A percentile compares a stretch with the other conserved stretches of the same genome.
Evolutionary conservation across 2,329 filamentous ascomycete species (phyloP).

Genomic region (Verticillium alfalfae): DNA sequence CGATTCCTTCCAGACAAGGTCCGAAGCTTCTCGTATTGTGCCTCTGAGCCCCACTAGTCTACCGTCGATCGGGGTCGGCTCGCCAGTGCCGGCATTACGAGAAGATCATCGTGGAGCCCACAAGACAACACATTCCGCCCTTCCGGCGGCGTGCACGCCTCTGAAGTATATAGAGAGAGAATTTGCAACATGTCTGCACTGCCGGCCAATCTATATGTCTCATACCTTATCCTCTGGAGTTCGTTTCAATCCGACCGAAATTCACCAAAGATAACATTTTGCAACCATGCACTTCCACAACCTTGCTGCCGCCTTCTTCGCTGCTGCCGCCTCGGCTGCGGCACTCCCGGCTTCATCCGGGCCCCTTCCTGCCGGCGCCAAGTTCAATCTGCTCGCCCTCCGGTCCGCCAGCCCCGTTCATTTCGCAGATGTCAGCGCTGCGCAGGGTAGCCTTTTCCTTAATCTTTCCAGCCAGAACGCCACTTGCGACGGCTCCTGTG

Average conservation of each 20-base stretch:
- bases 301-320: constrained; percentile 18
- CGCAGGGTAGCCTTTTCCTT: constrained; percentile 35
- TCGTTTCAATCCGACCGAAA: not conserved
- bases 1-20: not conserved
- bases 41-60: not conserved
- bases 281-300: constrained; percentile 14
- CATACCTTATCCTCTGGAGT: not conserved
- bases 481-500: constrained; percentile 35
- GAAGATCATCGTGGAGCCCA: constrained; percentile 6
- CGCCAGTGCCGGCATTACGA: constrained; percentile 5
- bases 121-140: not conserved
- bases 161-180: constrained; percentile 3
- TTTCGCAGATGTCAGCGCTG: constrained; percentile 37
- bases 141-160: not conserved
- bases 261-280: not conserved
- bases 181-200: not conserved
- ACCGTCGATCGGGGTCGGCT: not conserved
- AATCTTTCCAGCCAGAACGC: constrained; percentile 38
- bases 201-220: not conserved
- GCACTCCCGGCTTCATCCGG: not conserved
- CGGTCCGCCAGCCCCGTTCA: constrained; percentile 45
- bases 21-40: not conserved
- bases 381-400: constrained; percentile 29
- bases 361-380: not conserved
- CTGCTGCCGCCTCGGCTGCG: constrained; percentile 17